phyloP scores from a whole-genome alignment of 345 rosid species.

The Tarenaya hassleriana region DNA sequence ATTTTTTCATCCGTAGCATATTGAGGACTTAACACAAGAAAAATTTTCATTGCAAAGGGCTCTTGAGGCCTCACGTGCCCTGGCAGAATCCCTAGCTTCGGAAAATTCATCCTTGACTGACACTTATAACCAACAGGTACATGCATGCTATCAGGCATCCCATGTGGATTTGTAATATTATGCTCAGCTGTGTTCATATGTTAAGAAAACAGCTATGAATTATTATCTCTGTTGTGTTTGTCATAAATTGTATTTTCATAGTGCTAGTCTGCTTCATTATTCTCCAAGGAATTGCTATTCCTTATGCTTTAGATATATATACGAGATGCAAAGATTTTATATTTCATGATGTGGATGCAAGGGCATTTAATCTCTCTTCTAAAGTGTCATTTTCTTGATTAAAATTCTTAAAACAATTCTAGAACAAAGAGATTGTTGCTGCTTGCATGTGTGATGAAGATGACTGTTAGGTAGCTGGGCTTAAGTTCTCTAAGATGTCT shows the following conservation, averaged over 20 bases:
- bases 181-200: not conserved
- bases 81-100: conserved; percentile 92
- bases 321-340: conserved; percentile 10
- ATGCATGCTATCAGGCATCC: conserved; percentile 11
- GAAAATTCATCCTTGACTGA: conserved; percentile 94
- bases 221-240: not conserved
- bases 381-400: conserved; percentile 3
- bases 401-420: not conserved
- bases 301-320: conserved; percentile 18
- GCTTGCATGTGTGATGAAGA: conserved; percentile 14
- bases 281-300: conserved; percentile 3
- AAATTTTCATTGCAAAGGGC: conserved; percentile 93
- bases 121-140: conserved; percentile 90
- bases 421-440: conserved; percentile 11
- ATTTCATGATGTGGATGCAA: conserved; percentile 10
- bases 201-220: conserved; percentile 11
- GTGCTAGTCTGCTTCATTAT: conserved; percentile 14
- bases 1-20: conserved; percentile 52
- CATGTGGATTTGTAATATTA: not conserved
- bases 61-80: conserved; percentile 84
- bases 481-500: conserved; percentile 11
- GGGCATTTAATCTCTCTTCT: conserved; percentile 2
- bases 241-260: conserved; percentile 4
- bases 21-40: conserved; percentile 96
- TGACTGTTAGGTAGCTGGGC: conserved; percentile 8